These are phyloP conservation scores for Pseudogymnoascus sp. DNA, from an alignment of 2,329 filamentous ascomycete genomes.

Conservation along the genomic window DNA sequence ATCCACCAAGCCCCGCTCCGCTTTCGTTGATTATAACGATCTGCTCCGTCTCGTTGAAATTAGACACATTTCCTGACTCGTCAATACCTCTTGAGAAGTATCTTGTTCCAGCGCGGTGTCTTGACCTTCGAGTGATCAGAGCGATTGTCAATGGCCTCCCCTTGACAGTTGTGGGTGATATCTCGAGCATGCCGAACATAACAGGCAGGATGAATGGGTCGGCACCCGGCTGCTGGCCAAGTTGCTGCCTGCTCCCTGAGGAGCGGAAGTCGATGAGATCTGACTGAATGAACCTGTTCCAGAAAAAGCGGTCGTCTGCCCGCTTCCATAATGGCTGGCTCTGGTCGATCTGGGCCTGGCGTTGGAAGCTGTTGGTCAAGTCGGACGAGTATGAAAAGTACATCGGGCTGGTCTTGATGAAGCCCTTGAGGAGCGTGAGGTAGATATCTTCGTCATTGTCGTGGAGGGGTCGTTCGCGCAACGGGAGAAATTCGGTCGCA, in stretches of 20 bases:
- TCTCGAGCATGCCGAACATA: constrained; percentile 93
- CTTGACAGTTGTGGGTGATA: constrained; percentile 79
- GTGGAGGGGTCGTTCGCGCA: constrained; percentile 84
- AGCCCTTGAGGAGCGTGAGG: constrained; percentile 68
- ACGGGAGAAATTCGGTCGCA: constrained; percentile 83
- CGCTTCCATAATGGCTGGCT: constrained; percentile 77
- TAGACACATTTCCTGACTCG: constrained; percentile 89
- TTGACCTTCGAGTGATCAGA: constrained; percentile 80
- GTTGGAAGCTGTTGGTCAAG: constrained; percentile 93
- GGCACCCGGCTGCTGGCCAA: constrained; percentile 62
- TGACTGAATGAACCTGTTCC: constrained; percentile 88
- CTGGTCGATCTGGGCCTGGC: constrained; percentile 70
- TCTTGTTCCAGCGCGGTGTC: constrained; percentile 81
- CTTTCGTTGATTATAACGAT: constrained; percentile 81
- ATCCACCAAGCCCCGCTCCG: constrained; percentile 66
- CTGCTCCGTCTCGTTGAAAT: constrained; percentile 98
- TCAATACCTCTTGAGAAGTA: constrained; percentile 95
- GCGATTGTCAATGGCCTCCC: constrained; percentile 74
- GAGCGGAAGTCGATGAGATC: constrained; percentile 85
- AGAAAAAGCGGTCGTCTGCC: constrained; percentile 96
- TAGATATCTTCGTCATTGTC: constrained; percentile 94
- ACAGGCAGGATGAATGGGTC: constrained; percentile 93
- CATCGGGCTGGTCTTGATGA: constrained; percentile 79
- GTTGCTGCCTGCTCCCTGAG: constrained; percentile 51
- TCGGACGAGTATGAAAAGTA: constrained; percentile 98